Evolutionary conservation across 371 early-diverging fungal genomes (phyloP), one percentile per base, ranked within the genome.

Genomic region (Mortierella sp.): DNA sequence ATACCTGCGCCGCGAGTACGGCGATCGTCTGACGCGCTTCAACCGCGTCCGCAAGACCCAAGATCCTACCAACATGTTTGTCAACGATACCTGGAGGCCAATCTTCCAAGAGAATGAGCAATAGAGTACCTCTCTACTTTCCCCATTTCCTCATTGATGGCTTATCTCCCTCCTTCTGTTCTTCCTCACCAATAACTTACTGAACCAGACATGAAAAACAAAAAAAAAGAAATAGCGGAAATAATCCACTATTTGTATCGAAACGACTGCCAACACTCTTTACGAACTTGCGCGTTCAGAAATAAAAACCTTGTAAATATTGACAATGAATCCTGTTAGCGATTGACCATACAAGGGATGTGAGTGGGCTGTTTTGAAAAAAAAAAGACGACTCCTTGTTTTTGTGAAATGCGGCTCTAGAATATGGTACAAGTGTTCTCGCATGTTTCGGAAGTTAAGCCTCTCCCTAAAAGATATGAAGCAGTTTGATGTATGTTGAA

Each of bases 1-100:
- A 1, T 52, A 74, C 47, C 48, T 85, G 5, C 81, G 71, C 24
- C 52, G 71, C 2, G 41, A 64, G 48, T 73, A 75, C 10, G 77
- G 75, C 1, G 69, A 74, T 13, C 73, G 76, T 44, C 45, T 79
- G 13, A 26, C 58, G 2, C 64, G 40, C 39, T 79, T 86, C 71
- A 79, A 86, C 44, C 48, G 26, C 4, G 41, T 86, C 24, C 73
- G 82, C 37, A 70, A 44, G 45, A 63, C 77, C 19, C 79, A 86
- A 14, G 86, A 85, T 70, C 85, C 85, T 2, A 41, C 71, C 16
- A 67, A 76, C 29, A 47, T 76, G 50, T 86, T 86, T 66, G 64
- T 85, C 47, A 85, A 79, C 66, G 73, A 78, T 29, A 71, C 64
- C 24, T 76, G 76, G 70, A 52, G 43, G 41, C 65, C 53, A 4